Conservation (phyloP, 805 yeast species). For the Sungouiozyma ichnusensis region DNA sequence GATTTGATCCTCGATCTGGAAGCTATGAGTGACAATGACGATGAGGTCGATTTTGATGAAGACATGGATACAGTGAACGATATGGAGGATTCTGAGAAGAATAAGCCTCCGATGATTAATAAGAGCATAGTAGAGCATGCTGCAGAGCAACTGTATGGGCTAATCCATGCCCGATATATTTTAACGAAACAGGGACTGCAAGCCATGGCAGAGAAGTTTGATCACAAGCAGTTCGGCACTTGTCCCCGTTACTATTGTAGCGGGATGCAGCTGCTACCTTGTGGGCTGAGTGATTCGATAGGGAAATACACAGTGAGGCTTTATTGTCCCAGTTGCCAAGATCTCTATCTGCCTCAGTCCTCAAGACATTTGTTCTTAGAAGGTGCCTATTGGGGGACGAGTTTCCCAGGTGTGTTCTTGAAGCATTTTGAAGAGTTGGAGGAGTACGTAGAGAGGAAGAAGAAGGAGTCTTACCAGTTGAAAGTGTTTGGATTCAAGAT, state of each 20-base stretch:
- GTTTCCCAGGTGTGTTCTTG: conserved; percentile 86
- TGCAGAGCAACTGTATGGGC: conserved; percentile 86
- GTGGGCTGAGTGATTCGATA: conserved; percentile 83
- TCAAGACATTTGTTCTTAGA: conserved; percentile 83
- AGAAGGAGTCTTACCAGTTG: conserved; percentile 47
- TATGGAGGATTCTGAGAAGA: background rate
- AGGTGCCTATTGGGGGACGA: conserved; percentile 95
- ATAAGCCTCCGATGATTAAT: conserved; percentile 36
- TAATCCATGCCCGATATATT: conserved; percentile 88
- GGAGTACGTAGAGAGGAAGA: conserved; percentile 54
- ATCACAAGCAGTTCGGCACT: conserved; percentile 76
- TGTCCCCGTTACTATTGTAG: conserved; percentile 89
- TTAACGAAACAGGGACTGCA: conserved; percentile 82
- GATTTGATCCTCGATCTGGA: conserved; percentile 86
- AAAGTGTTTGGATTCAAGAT: conserved; percentile 82
- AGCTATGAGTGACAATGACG: conserved; percentile 31
- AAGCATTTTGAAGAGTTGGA: conserved; percentile 88
- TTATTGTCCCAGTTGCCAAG: conserved; percentile 91
- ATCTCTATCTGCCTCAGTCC: conserved; percentile 77
- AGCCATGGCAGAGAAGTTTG: conserved; percentile 89
- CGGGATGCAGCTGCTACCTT: conserved; percentile 81
- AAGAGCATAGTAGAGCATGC: conserved; percentile 68
- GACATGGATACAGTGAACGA: conserved; percentile 9
- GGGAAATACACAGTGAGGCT: conserved; percentile 87
- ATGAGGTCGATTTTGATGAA: conserved; percentile 14